A percentile compares a stretch with the other conserved stretches of the same genome.
phyloP scores from a whole-genome alignment of 2,329 filamentous ascomycete genomes.

The Pyrenophora graminea region DNA sequence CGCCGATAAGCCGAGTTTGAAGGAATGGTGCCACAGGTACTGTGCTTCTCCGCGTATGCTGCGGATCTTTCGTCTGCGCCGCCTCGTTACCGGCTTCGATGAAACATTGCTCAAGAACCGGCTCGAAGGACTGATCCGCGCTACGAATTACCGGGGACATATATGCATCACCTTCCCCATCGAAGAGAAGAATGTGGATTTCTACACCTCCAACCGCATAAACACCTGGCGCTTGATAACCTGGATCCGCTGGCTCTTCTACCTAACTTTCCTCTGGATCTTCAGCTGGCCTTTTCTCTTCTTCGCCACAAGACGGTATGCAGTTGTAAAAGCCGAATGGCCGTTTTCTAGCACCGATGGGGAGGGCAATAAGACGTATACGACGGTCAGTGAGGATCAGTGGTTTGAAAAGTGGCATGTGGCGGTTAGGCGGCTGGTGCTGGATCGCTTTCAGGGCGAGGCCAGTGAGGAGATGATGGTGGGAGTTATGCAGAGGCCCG shows the following conservation, averaged over 20 bases:
- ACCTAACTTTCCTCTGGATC: slow-evolving; percentile 69
- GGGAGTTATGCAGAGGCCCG: slow-evolving; percentile 37
- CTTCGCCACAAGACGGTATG: slow-evolving; percentile 69
- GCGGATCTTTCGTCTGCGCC: slow-evolving; percentile 54
- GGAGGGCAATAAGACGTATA: slow-evolving; percentile 53
- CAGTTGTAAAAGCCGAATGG: slow-evolving; percentile 67
- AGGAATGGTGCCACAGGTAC: slow-evolving; percentile 71
- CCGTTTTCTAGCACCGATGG: slow-evolving; percentile 51
- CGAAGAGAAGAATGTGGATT: slow-evolving; percentile 60
- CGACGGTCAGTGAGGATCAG: slow-evolving; percentile 55
- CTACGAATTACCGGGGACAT: slow-evolving; percentile 70
- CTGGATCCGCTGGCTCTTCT: slow-evolving; percentile 69
- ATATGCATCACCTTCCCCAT: slow-evolving; percentile 64
- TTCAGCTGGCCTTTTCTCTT: slow-evolving; percentile 73
- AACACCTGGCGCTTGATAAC: slow-evolving; percentile 67
- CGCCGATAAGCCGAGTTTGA: slow-evolving; percentile 47
- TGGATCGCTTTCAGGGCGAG: slow-evolving; percentile 60
- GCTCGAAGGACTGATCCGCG: slow-evolving; percentile 62
- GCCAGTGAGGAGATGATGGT: slow-evolving; percentile 55
- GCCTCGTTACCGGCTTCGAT: slow-evolving; percentile 65
- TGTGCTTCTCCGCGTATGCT: slow-evolving; percentile 62
- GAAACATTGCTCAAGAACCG: slow-evolving; percentile 56
- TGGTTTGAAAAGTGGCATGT: slow-evolving; percentile 68
- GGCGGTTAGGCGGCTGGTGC: slow-evolving; percentile 62
- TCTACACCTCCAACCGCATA: slow-evolving; percentile 65